Conservation (phyloP, 2,329 filamentous ascomycete species). For the Coniochaeta prunicola region DNA sequence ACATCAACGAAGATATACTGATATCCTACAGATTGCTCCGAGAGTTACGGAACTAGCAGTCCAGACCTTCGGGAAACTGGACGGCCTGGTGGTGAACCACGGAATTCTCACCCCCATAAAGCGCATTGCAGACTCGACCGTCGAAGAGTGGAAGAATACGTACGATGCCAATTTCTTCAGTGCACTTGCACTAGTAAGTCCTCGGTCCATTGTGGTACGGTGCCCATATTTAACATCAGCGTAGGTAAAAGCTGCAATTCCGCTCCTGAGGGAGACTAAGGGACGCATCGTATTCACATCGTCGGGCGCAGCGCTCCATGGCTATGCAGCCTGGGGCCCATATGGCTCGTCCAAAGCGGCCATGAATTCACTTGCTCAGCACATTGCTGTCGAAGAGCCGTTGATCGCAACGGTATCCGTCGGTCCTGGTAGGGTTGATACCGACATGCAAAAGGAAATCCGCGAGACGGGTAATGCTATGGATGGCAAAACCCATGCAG, state of each 20-base stretch:
- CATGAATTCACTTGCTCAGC: conserved; percentile 68
- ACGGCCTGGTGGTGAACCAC: conserved; percentile 85
- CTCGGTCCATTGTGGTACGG: too few species aligned
- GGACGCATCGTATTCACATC: conserved; percentile 74
- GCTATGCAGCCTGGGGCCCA: conserved; percentile 67
- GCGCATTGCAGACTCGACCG: conserved; percentile 57
- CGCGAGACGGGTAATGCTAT: conserved; percentile 51
- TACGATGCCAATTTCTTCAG: conserved; percentile 90
- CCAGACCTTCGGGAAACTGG: conserved; percentile 62
- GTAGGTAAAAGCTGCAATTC: conserved; percentile 64
- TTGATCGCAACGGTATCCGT: conserved; percentile 66
- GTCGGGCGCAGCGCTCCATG: conserved; percentile 63
- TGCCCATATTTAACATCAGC: conserved; percentile 10
- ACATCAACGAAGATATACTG: not conserved
- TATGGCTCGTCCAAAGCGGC: conserved; percentile 83
- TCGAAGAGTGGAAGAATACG: conserved; percentile 65
- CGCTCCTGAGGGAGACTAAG: conserved; percentile 57
- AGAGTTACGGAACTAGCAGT: conserved; percentile 60
- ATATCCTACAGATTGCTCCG: conserved; percentile 38
- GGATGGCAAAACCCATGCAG: conserved; percentile 50
- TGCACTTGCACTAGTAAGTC: conserved; percentile 64
- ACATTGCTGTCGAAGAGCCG: conserved; percentile 70
- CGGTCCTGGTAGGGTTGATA: conserved; percentile 76
- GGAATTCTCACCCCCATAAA: conserved; percentile 71
- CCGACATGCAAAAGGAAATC: conserved; percentile 82